These are phyloP conservation scores for Pythium brachiatum DNA, from an alignment of 352 stramenopile genomes.

Conservation along the genomic window DNA sequence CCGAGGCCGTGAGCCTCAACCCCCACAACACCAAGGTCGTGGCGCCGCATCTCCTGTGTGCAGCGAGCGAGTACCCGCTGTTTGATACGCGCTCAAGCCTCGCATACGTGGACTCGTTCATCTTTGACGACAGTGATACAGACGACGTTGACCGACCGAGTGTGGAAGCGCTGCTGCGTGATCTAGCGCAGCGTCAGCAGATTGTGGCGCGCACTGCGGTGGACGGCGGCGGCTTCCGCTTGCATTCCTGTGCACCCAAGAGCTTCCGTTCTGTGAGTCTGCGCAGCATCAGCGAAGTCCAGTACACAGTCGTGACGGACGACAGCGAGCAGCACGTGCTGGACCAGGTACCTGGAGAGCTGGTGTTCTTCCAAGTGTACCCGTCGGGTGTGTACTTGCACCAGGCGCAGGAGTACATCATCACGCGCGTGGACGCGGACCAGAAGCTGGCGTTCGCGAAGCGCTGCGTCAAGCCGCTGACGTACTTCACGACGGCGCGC, in stretches of 20 bases:
- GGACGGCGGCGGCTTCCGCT: slow-evolving; percentile 41
- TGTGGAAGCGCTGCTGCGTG: not conserved
- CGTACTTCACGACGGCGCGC: slow-evolving; percentile 85
- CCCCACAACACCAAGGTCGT: slow-evolving; percentile 86
- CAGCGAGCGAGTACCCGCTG: slow-evolving; percentile 90
- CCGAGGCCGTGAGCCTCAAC: slow-evolving; percentile 85
- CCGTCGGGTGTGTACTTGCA: slow-evolving; percentile 91
- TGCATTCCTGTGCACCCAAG: slow-evolving; percentile 66
- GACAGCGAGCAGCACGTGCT: slow-evolving; percentile 55
- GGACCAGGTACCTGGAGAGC: slow-evolving; percentile 83
- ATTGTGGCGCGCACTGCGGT: not conserved
- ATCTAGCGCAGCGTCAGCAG: slow-evolving; percentile 16
- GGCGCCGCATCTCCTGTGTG: slow-evolving; percentile 92
- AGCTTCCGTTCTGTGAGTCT: slow-evolving; percentile 56
- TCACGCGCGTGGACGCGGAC: slow-evolving; percentile 80
- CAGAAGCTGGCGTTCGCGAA: slow-evolving; percentile 66
- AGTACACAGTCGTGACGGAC: slow-evolving; percentile 59
- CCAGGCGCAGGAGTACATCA: slow-evolving; percentile 88
- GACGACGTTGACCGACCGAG: not conserved
- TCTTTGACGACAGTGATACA: slow-evolving; percentile 38
- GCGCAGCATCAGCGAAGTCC: slow-evolving; percentile 63
- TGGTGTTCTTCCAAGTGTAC: slow-evolving; percentile 91
- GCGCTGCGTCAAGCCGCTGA: slow-evolving; percentile 57
- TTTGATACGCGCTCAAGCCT: slow-evolving; percentile 61
- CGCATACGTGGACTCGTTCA: slow-evolving; percentile 57